Conservation (phyloP, 2,329 filamentous ascomycete species). For the Daldinia sp. region DNA sequence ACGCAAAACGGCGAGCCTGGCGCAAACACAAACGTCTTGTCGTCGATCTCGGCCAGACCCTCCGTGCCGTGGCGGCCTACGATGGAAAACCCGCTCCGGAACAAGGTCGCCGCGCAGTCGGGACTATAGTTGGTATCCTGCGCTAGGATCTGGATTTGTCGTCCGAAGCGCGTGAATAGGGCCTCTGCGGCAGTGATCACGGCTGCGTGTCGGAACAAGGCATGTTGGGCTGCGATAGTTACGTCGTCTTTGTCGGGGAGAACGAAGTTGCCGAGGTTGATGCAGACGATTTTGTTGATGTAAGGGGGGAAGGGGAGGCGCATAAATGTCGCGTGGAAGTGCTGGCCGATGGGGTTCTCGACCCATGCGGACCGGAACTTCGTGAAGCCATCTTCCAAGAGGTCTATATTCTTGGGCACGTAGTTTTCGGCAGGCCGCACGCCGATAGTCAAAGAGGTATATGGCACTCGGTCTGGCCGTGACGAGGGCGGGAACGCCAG, state of each 20-base stretch:
- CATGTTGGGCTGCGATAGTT: neutral
- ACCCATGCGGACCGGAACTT: conserved; percentile 9
- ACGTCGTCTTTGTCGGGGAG: neutral
- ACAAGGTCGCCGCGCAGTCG: conserved; percentile 23
- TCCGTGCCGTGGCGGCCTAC: conserved; percentile 22
- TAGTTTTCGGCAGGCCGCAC: neutral
- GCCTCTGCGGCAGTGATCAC: neutral
- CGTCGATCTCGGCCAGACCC: conserved; percentile 28
- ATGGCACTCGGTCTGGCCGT: conserved; percentile 10
- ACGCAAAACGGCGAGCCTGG: conserved; percentile 15
- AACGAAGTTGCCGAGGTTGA: conserved; percentile 27
- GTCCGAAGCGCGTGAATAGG: conserved; percentile 17
- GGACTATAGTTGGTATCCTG: conserved; percentile 28
- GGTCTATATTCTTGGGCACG: neutral
- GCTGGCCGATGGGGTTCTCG: neutral
- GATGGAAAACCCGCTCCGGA: conserved; percentile 16
- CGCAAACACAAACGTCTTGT: conserved; percentile 30
- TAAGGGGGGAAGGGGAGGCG: conserved; percentile 16
- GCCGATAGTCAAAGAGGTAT: conserved; percentile 19
- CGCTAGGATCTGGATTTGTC: conserved; percentile 19
- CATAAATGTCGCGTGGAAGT: conserved; percentile 24
- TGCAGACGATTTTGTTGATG: conserved; percentile 29
- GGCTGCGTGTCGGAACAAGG: conserved; percentile 16
- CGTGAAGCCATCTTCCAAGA: neutral
- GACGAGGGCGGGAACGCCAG: conserved; percentile 11